These are phyloP conservation scores for Xylariaceae sp. DNA, from an alignment of 2,329 filamentous ascomycete genomes.

Conservation along the genomic window DNA sequence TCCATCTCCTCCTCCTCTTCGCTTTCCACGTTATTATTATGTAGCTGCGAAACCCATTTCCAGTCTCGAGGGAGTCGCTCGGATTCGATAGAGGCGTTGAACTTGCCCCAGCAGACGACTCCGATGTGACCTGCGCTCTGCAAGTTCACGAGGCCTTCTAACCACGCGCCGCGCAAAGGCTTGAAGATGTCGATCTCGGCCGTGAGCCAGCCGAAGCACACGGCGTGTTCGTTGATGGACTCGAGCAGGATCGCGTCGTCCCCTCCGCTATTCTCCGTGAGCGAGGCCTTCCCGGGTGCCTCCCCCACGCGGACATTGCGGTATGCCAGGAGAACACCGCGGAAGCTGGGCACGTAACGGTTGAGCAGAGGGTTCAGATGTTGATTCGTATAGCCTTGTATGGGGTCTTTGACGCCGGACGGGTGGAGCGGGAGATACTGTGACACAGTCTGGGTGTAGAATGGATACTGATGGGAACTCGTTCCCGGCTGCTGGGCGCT, in stretches of 20 bases:
- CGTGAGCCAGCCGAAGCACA: conserved; percentile 82
- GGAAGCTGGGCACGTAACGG: conserved; percentile 67
- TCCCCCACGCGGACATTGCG: conserved; percentile 62
- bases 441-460: conserved; percentile 73
- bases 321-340: conserved; percentile 71
- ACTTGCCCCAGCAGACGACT: conserved; percentile 82
- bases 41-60: conserved; percentile 67
- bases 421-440: conserved; percentile 74
- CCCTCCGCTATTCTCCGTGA: conserved; percentile 42
- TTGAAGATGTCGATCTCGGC: conserved; percentile 81
- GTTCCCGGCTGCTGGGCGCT: background rate
- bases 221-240: conserved; percentile 74
- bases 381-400: conserved; percentile 67
- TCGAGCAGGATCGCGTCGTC: conserved; percentile 41
- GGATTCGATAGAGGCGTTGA: conserved; percentile 82
- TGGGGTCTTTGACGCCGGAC: conserved; percentile 60
- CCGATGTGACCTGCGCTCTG: conserved; percentile 87
- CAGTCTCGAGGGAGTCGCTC: conserved; percentile 70
- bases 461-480: conserved; percentile 54
- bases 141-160: conserved; percentile 78
- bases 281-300: conserved; percentile 44
- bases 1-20: conserved; percentile 10
- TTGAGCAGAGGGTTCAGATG: conserved; percentile 71
- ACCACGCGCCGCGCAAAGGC: conserved; percentile 63
- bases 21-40: conserved; percentile 29